These are phyloP conservation scores for Blastobotrys serpentis DNA, from an alignment of 1,139 yeast genomes.

Conservation along the genomic window DNA sequence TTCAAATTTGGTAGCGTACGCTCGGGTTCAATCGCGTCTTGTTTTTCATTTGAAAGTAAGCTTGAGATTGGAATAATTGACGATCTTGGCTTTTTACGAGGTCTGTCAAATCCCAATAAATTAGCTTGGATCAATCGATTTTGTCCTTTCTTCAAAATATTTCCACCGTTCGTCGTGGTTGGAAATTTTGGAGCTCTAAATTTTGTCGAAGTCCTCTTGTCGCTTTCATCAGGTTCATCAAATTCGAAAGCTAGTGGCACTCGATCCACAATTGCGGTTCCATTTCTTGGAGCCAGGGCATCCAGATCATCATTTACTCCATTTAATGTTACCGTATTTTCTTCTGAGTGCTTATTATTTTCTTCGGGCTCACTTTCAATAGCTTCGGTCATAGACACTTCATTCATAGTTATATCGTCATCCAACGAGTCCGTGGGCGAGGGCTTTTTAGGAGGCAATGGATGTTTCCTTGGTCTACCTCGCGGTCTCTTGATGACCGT, in stretches of 20 bases:
- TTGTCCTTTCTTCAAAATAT: background rate
- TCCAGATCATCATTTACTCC: background rate
- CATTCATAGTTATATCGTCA: background rate
- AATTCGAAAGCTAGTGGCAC: slow-evolving; percentile 3
- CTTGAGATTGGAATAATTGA: slow-evolving; percentile 3
- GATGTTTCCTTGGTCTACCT: slow-evolving; percentile 15
- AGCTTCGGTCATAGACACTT: background rate
- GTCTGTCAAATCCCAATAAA: background rate
- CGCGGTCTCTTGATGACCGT: slow-evolving; percentile 7
- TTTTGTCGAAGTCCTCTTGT: background rate
- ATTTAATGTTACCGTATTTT: background rate
- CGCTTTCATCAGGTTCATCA: background rate
- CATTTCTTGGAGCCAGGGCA: background rate
- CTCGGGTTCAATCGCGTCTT: background rate
- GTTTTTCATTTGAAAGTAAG: background rate
- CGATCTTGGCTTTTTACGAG: background rate
- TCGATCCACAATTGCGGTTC: background rate
- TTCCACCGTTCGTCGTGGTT: background rate
- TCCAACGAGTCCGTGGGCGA: too few species aligned
- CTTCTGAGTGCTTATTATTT: background rate
- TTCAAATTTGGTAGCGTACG: slow-evolving; percentile 1
- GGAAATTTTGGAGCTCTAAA: background rate
- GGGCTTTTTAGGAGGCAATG: too few species aligned
- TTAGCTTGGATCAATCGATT: background rate
- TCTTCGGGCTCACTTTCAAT: background rate